phyloP scores from a whole-genome alignment of 176 grass and related monocot species.

The Phoenix dactylifera region DNA sequence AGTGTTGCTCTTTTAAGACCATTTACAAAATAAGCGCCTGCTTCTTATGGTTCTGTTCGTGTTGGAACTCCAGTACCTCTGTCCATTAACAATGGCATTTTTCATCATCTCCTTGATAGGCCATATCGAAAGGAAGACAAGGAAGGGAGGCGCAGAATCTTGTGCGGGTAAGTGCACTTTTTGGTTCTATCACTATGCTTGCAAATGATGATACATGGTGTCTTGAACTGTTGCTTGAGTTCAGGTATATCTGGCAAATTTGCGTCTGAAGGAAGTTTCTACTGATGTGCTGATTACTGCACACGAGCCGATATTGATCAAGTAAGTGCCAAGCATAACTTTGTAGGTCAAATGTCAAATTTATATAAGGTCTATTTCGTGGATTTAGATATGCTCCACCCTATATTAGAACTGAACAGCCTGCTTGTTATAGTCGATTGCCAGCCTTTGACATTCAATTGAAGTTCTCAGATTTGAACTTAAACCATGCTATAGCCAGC shows the following conservation, averaged over 20 bases:
- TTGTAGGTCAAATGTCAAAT: background rate
- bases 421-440: too few species aligned
- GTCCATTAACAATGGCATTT: too few species aligned
- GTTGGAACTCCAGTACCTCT: too few species aligned
- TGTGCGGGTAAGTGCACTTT: constrained; percentile 48
- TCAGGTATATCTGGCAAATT: constrained; percentile 85
- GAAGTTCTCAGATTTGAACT: too few species aligned
- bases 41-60: too few species aligned
- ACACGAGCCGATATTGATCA: constrained; percentile 63
- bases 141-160: constrained; percentile 72
- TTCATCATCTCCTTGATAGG: constrained; percentile 19
- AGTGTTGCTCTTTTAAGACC: too few species aligned
- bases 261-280: constrained; percentile 64
- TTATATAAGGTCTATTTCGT: too few species aligned
- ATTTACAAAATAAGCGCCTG: too few species aligned
- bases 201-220: constrained; percentile 2
- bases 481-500: too few species aligned
- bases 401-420: too few species aligned
- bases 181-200: background rate
- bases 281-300: constrained; percentile 73
- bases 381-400: too few species aligned
- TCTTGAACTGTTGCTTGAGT: constrained; percentile 9
- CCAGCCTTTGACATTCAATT: too few species aligned
- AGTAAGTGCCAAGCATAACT: constrained; percentile 27
- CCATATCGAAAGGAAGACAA: constrained; percentile 81